Evolutionary conservation across 78 protist genomes (phyloP).

Genomic region (Bodo saltans): DNA sequence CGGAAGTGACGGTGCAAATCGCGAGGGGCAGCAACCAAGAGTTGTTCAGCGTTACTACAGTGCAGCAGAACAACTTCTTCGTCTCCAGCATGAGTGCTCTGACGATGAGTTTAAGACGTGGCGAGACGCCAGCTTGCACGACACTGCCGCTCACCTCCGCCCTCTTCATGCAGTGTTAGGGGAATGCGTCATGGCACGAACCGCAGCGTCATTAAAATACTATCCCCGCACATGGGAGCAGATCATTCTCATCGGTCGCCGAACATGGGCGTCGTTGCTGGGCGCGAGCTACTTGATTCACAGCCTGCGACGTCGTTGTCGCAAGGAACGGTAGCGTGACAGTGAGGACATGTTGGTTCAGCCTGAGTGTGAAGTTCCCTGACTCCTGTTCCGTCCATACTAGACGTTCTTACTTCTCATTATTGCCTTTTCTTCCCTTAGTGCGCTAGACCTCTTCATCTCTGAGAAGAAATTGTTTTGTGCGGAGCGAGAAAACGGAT

Average conservation of each 20-base stretch:
- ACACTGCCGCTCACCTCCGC: too few species aligned
- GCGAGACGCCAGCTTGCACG: too few species aligned
- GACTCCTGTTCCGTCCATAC: not conserved
- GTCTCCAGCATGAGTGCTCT: too few species aligned
- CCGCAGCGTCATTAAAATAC: too few species aligned
- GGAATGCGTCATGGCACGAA: too few species aligned
- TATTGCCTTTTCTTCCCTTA: slow-evolving; percentile 27
- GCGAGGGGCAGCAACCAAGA: not conserved
- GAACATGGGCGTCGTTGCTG: not conserved
- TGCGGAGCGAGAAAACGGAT: slow-evolving; percentile 21
- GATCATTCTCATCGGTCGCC: not conserved
- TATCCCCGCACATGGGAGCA: not conserved
- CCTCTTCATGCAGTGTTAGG: too few species aligned
- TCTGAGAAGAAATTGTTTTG: slow-evolving; percentile 6
- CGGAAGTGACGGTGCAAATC: not conserved
- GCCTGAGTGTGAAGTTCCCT: not conserved
- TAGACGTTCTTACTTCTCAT: slow-evolving; percentile 1
- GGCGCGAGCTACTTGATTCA: not conserved
- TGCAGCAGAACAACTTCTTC: too few species aligned
- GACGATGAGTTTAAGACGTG: too few species aligned
- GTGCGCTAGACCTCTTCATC: slow-evolving; percentile 36
- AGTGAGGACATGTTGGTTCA: not conserved
- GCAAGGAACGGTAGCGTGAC: too few species aligned
- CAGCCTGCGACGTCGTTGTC: too few species aligned
- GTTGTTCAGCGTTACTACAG: too few species aligned